Percentiles rank a stretch among this genome's conserved stretches.
phyloP scores from a whole-genome alignment of 768 basidiomycete genomes.

The Tricholoma sp. region DNA sequence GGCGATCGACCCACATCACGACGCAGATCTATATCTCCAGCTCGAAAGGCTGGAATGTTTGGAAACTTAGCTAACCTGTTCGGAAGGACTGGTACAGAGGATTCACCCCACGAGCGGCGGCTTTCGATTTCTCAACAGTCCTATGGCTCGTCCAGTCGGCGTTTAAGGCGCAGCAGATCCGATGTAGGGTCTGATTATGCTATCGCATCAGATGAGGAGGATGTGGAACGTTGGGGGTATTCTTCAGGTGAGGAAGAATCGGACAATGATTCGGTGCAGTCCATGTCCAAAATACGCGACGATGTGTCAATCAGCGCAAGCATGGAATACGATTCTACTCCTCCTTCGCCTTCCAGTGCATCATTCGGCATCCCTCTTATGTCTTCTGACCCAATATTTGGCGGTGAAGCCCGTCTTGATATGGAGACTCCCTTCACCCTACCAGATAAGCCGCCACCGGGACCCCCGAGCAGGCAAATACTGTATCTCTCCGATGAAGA shows the following conservation, averaged over 20 bases:
- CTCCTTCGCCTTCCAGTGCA: constrained; percentile 51
- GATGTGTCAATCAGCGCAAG: constrained; percentile 49
- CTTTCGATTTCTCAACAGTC: constrained; percentile 56
- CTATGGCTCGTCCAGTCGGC: constrained; percentile 42
- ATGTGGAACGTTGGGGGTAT: constrained; percentile 86
- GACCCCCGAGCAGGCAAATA: constrained; percentile 81
- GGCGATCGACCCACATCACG: constrained; percentile 27
- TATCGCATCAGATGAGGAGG: constrained; percentile 48
- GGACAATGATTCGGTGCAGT: constrained; percentile 34
- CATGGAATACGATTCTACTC: constrained; percentile 67
- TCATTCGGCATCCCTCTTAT: constrained; percentile 59
- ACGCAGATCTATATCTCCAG: constrained; percentile 31
- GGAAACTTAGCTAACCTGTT: constrained; percentile 69
- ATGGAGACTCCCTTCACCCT: constrained; percentile 63
- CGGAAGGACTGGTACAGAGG: constrained; percentile 38
- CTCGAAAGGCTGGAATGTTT: constrained; percentile 43
- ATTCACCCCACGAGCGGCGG: constrained; percentile 38
- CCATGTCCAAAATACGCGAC: constrained; percentile 30
- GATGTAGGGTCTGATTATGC: constrained; percentile 57
- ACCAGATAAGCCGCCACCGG: constrained; percentile 67
- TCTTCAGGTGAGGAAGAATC: constrained; percentile 78
- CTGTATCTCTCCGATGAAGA: constrained; percentile 90
- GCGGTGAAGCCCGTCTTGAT: constrained; percentile 78
- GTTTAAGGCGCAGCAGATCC: constrained; percentile 51
- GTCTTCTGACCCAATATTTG: constrained; percentile 73